Evolutionary conservation across 1,284 basidiomycete genomes (phyloP), one percentile per base, ranked within the genome.

Genomic region (Trametes pubescens): DNA sequence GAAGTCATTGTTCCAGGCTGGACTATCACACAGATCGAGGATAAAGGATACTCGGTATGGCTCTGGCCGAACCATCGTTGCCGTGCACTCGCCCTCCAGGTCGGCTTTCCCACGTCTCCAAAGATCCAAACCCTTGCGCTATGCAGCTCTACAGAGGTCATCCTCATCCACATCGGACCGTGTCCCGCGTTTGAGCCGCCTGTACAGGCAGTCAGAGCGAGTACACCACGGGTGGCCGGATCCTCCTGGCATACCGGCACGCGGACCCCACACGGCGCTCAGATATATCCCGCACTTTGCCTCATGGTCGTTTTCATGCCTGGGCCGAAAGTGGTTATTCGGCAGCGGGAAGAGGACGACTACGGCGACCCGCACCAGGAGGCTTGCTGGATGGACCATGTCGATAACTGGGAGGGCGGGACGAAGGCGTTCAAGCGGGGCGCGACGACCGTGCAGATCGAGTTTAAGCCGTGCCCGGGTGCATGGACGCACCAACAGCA

Each of bases 1-100:
- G 54, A 56, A 44, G 54, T 56, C 38, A 56, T 56, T 0, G 18
- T 56, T 11, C 54, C 43, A 9, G 43, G 44, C 14, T 56, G 54
- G 54, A 56, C 29, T 2, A 56, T 47, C 44, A 22, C 43, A 1
- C 24, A n/a, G 2, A 44, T 56, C 14, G 54, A 34, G n/a, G n/a
- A 34, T 29, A 46, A 56, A n/a, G 54, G 43, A 10, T 56, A 56
- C 32, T 35, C 54, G 9, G n/a, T 56, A 9, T 56, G 54, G 54
- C 32, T 47, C 5, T 14, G 14, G 7, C 54, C 54, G 8, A 9
- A 18, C n/a, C 29, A 13, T 14, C 43, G 43, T 7, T 24, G 32
- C 16, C 16, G 21, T 5, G 40, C 54, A 24, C n/a, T 56, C 21
- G 32, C 29, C 4, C 54, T 56, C 11, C 43, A 21, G 21, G 21